A percentile compares a stretch with the other conserved stretches of the same genome.
Conservation (phyloP, 2,329 filamentous ascomycete genomes). For the Zymoseptoria crescenta region DNA sequence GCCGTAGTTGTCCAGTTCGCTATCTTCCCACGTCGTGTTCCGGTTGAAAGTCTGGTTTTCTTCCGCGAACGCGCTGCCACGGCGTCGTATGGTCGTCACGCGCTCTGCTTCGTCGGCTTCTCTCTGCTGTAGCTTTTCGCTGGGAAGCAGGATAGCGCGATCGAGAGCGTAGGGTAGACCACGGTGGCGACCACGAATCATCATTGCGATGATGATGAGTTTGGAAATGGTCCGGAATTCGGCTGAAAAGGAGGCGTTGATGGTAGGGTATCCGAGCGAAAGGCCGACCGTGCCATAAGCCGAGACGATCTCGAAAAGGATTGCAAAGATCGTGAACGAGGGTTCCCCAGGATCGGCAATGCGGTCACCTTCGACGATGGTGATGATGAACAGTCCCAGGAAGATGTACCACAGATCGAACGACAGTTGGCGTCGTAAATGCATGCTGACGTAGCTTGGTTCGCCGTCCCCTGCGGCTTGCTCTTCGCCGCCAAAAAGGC, state of each 20-base stretch:
- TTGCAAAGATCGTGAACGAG: conserved; percentile 43
- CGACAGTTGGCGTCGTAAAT: conserved; percentile 85
- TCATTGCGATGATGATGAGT: conserved; percentile 59
- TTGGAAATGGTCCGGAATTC: conserved; percentile 69
- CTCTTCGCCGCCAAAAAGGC: conserved; percentile 55
- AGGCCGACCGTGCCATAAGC: conserved; percentile 93
- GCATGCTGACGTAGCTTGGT: conserved; percentile 79
- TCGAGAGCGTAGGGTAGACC: conserved; percentile 61
- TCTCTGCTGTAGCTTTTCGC: conserved; percentile 54
- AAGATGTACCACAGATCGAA: conserved; percentile 99
- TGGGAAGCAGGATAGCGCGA: conserved; percentile 61
- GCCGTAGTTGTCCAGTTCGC: conserved; percentile 23
- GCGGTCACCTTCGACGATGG: conserved; percentile 72
- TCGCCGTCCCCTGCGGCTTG: conserved; percentile 49
- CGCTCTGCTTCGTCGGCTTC: conserved; percentile 41
- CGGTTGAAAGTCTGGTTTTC: conserved; percentile 7
- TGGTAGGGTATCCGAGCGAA: conserved; percentile 68
- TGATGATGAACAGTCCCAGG: conserved; percentile 83
- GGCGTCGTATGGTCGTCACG: conserved; percentile 21
- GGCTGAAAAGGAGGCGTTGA: conserved; percentile 72
- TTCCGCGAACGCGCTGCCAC: conserved; percentile 21
- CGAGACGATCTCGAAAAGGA: conserved; percentile 78
- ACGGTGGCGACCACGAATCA: conserved; percentile 57
- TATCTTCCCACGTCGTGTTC: conserved; percentile 18
- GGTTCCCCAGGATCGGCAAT: conserved; percentile 55